phyloP scores from a whole-genome alignment of 805 yeast species.

The Teunomyces barrocoloradensis region DNA sequence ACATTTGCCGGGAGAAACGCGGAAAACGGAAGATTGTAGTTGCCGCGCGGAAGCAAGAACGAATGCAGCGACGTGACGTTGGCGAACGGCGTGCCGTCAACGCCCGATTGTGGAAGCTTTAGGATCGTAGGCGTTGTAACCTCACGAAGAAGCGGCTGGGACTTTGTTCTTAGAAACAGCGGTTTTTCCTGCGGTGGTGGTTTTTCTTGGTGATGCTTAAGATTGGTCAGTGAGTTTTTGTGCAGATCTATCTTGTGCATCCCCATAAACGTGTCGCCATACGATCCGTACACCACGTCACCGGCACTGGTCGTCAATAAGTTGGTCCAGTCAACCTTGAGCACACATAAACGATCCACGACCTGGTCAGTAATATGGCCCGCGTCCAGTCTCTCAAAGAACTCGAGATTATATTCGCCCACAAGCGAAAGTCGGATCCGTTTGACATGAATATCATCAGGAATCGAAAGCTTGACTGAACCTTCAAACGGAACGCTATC shows the following conservation, averaged over 20 bases:
- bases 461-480: conserved; percentile 44
- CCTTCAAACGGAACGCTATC: conserved; percentile 45
- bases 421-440: conserved; percentile 35
- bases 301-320: conserved; percentile 42
- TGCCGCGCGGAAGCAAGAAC: conserved; percentile 49
- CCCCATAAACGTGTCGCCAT: conserved; percentile 35
- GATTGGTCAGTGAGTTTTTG: conserved; percentile 8
- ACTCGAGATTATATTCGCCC: conserved; percentile 46
- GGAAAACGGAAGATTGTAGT: conserved; percentile 49
- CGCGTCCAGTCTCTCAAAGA: conserved; percentile 29
- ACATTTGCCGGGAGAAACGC: conserved; percentile 44
- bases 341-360: conserved; percentile 36
- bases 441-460: conserved; percentile 40
- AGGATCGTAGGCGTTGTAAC: conserved; percentile 8
- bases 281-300: conserved; percentile 35
- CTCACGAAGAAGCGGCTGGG: conserved; percentile 25
- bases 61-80: conserved; percentile 25
- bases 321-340: conserved; percentile 49
- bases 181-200: conserved; percentile 20
- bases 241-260: conserved; percentile 19
- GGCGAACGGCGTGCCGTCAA: conserved; percentile 47
- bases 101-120: conserved; percentile 29
- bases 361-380: conserved; percentile 34
- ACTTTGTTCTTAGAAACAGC: conserved; percentile 25
- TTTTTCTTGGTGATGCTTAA: neutral